phyloP scores from a whole-genome alignment of 768 basidiomycete genomes.

The Porphyrellus cyaneotinctus region DNA sequence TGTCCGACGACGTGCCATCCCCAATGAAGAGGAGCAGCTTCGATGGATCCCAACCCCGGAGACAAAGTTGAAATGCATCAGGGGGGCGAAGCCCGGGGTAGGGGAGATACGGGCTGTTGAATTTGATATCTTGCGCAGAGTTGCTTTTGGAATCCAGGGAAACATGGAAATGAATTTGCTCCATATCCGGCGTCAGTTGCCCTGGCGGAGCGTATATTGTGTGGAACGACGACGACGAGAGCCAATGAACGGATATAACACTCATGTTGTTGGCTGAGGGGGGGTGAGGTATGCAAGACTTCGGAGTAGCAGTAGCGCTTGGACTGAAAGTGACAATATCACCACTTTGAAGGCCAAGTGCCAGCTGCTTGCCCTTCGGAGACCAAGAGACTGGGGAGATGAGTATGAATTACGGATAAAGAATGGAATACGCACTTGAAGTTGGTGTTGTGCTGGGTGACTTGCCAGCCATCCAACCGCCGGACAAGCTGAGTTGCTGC shows the following conservation, averaged over 20 bases:
- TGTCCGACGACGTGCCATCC: conserved; percentile 50
- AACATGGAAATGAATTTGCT: conserved; percentile 41
- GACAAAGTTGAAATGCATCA: conserved; percentile 37
- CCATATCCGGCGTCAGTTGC: conserved; percentile 34
- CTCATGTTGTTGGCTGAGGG: conserved; percentile 45
- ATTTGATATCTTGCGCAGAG: conserved; percentile 34
- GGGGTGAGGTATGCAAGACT: conserved; percentile 56
- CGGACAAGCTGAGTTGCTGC: conserved; percentile 40
- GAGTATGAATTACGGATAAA: conserved; percentile 1
- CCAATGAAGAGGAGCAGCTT: conserved; percentile 42
- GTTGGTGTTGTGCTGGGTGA: conserved; percentile 50
- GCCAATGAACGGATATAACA: conserved; percentile 59
- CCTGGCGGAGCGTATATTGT: conserved; percentile 54
- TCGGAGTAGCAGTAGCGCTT: conserved; percentile 47
- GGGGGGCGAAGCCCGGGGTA: conserved; percentile 45
- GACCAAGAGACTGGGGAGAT: conserved; percentile 70
- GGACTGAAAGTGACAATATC: conserved; percentile 67
- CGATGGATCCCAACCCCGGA: conserved; percentile 44
- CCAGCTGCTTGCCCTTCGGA: conserved; percentile 81
- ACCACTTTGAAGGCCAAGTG: conserved; percentile 66
- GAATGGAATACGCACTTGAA: conserved; percentile 45
- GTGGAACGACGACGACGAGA: conserved; percentile 65
- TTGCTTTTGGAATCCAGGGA: conserved; percentile 41
- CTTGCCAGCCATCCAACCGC: conserved; percentile 54
- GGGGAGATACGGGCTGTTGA: conserved; percentile 40